Percentiles rank a stretch among this genome's conserved stretches.
Conservation (phyloP, 495 filamentous ascomycete genomes). For the Annulohypoxylon nitens region DNA sequence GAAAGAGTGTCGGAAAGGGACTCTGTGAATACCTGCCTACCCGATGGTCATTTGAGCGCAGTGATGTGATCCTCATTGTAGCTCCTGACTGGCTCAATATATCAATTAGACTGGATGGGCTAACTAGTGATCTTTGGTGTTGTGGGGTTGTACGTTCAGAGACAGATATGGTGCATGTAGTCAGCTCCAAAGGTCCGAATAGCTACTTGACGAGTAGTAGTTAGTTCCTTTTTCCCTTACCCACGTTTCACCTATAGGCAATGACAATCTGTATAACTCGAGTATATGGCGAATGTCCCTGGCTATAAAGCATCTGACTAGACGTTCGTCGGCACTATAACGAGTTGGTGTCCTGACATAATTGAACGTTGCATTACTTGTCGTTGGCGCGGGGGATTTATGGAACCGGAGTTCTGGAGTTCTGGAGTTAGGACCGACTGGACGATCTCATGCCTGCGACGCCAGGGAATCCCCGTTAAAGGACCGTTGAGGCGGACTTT, state of each 20-base stretch:
- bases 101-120: neutral
- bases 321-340: neutral
- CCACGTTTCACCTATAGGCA: too few relatives aligned
- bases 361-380: neutral
- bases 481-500: conserved; percentile 5
- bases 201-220: neutral
- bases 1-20: neutral
- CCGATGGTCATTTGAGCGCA: neutral
- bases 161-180: neutral
- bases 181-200: neutral
- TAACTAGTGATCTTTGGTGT: neutral
- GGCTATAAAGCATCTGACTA: neutral
- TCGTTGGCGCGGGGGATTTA: neutral
- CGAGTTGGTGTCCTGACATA: neutral
- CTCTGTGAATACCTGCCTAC: neutral
- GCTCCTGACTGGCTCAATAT: neutral
- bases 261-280: neutral
- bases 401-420: conserved; percentile 1
- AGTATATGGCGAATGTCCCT: neutral
- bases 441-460: neutral
- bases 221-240: neutral
- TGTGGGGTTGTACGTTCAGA: neutral
- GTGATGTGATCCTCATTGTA: neutral
- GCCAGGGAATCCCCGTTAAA: neutral
- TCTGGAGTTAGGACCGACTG: conserved; percentile 13